phyloP scores from a whole-genome alignment of 192 early-diverging fungal genomes.

The Entomortierella beljakovae region DNA sequence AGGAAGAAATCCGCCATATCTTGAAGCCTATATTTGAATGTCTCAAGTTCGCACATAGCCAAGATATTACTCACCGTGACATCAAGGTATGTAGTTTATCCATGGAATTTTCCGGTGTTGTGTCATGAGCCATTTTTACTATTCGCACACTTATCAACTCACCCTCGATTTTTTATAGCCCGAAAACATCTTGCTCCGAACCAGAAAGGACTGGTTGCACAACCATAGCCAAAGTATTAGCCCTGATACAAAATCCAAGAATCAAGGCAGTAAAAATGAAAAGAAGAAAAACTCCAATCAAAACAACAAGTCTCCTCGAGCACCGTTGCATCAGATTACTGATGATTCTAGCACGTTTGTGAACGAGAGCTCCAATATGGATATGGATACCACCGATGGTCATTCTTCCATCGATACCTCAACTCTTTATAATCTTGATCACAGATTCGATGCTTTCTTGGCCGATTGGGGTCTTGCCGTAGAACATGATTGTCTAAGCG shows the following conservation, averaged over 20 bases:
- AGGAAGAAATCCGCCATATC: slow-evolving; percentile 51
- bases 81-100: slow-evolving; percentile 35
- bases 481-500: slow-evolving; percentile 48
- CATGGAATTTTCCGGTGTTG: no score
- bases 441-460: slow-evolving; percentile 42
- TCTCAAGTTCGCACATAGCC: slow-evolving; percentile 49
- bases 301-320: background rate
- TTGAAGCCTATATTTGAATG: slow-evolving; percentile 52
- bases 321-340: slow-evolving; percentile 6
- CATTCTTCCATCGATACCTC: slow-evolving; percentile 44
- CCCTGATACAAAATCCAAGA: background rate
- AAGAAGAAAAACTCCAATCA: background rate
- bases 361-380: slow-evolving; percentile 21
- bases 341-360: slow-evolving; percentile 28
- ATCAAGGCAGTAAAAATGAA: background rate
- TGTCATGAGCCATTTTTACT: background rate
- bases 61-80: slow-evolving; percentile 46
- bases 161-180: slow-evolving; percentile 9
- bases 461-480: slow-evolving; percentile 51
- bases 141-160: background rate
- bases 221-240: background rate
- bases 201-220: slow-evolving; percentile 36
- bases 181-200: slow-evolving; percentile 45
- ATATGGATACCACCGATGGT: slow-evolving; percentile 18
- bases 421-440: slow-evolving; percentile 40